Evolutionary conservation across 331 rosid species (phyloP).

Genomic region (Malus hybrid): DNA sequence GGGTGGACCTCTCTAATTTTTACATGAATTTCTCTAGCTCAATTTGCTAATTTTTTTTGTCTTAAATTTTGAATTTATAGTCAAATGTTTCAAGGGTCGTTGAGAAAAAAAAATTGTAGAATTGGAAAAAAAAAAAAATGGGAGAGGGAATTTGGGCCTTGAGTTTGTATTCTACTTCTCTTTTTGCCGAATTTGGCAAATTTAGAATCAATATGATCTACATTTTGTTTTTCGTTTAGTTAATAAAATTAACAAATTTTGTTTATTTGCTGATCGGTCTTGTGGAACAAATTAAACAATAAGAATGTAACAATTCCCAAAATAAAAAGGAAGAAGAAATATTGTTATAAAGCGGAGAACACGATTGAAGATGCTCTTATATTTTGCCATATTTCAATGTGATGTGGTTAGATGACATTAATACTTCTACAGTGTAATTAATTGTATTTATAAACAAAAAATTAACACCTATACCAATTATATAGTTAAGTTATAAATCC

Average conservation of each 20-base stretch:
- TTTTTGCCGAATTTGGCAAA: slow-evolving; percentile 45
- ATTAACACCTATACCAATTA: too few species aligned
- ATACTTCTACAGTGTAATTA: too few species aligned
- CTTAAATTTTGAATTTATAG: slow-evolving; percentile 37
- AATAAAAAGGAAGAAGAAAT: not conserved
- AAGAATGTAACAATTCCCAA: not conserved
- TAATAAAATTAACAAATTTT: slow-evolving; percentile 8
- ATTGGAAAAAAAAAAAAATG: not conserved
- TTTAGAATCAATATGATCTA: slow-evolving; percentile 17
- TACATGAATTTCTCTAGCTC: slow-evolving; percentile 15
- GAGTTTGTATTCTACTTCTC: slow-evolving; percentile 28
- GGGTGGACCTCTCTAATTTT: slow-evolving; percentile 22
- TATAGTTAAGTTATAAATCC: too few species aligned
- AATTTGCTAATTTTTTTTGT: slow-evolving; percentile 1
- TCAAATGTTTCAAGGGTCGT: not conserved
- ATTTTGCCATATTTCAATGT: not conserved
- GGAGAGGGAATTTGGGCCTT: slow-evolving; percentile 8
- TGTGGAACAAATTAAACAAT: not conserved
- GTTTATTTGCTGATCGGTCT: not conserved
- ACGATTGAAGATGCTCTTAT: too few species aligned
- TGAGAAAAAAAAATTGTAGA: slow-evolving; percentile 18
- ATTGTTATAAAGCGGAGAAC: too few species aligned
- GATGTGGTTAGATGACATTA: not conserved
- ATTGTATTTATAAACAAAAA: too few species aligned
- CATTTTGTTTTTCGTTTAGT: not conserved